Percentiles rank a stretch among this genome's conserved stretches.
Evolutionary conservation across 1,284 basidiomycete genomes (phyloP).

Genomic region (Tylopilus sp.): DNA sequence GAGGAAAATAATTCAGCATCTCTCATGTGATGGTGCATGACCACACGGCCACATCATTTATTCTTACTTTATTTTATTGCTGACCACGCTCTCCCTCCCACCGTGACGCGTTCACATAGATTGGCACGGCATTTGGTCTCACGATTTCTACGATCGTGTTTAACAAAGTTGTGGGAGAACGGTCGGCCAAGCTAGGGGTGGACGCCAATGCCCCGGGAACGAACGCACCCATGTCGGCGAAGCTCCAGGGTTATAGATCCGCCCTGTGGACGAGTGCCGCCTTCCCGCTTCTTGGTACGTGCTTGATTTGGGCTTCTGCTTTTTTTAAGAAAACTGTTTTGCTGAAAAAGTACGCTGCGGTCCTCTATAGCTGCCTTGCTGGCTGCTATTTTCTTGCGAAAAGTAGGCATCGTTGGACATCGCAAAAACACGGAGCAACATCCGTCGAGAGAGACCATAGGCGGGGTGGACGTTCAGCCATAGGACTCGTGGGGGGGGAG

Average conservation of each 20-base stretch:
- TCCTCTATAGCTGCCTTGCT: slow-evolving; percentile 44
- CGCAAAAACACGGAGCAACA: neutral
- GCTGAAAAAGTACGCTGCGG: neutral
- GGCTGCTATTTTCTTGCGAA: slow-evolving; percentile 51
- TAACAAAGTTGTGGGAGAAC: slow-evolving; percentile 43
- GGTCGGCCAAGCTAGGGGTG: slow-evolving; percentile 34
- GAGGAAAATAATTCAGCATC: too few species aligned
- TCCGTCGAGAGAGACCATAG: slow-evolving; percentile 23
- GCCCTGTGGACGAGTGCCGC: slow-evolving; percentile 64
- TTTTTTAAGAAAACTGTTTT: too few species aligned
- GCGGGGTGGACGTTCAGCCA: neutral
- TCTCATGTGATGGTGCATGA: too few species aligned
- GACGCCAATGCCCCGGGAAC: slow-evolving; percentile 26
- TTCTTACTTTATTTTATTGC: too few species aligned
- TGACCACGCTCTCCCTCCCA: too few species aligned
- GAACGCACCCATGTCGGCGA: slow-evolving; percentile 37
- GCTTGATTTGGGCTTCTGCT: too few species aligned
- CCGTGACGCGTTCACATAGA: slow-evolving; percentile 32
- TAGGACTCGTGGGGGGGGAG: neutral
- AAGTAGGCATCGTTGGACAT: slow-evolving; percentile 60
- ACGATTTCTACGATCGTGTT: slow-evolving; percentile 74
- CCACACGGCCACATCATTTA: too few species aligned
- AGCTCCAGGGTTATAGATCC: slow-evolving; percentile 52
- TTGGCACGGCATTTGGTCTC: slow-evolving; percentile 76
- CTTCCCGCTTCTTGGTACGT: slow-evolving; percentile 54